Evolutionary conservation across 202 grass and related monocot species (phyloP), one percentile per base, ranked within the genome.

Genomic region (Digitaria exilis): DNA sequence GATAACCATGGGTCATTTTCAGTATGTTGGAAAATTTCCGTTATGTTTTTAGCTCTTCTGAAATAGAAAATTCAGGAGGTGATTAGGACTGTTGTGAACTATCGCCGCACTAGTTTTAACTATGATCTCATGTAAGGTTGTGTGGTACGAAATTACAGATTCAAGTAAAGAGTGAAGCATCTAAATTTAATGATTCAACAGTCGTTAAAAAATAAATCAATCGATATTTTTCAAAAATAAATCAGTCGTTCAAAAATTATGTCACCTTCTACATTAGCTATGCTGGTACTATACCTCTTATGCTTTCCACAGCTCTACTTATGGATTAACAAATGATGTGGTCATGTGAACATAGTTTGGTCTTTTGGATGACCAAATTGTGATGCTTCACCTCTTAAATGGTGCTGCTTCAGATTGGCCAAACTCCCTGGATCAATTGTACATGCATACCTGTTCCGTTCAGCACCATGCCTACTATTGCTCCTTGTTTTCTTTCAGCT

Each of bases 1-100:
- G 51, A 28, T 13, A 75, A 77, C 17, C 66, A 39, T 16, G 16
- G 51, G 18, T n/a, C 65, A 72, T 79, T 79, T 79, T 72, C 55
- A 79, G 16, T 64, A 72, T 4, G 19, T 25, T 85, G 65, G 11
- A 68, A 57, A 84, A 46, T 18, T 6, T 76, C 24, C 7, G 4
- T 30, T 42, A 16, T 41, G 45, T 35, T 54, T 76, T 12, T 19
- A 18, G 58, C 35, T 55, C 25, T 31, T 32, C 24, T 45, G 54
- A 68, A 67, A 6, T 2, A 1, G 4, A 32, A 44, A 81, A 55
- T 16, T 50, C 31, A 19, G 3, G 13, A 58, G 26, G 0, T 4
- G 2, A 21, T 4, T 66, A 19, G 22, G 43, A 49, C 14, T 41
- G 3, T 56, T 56, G 11, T 51, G 18, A 51, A 82, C n/a, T 44